Evolutionary conservation across 2,329 filamentous ascomycete genomes (phyloP), one percentile per base, ranked within the genome.

Genomic region (Fusarium guadeloupense): DNA sequence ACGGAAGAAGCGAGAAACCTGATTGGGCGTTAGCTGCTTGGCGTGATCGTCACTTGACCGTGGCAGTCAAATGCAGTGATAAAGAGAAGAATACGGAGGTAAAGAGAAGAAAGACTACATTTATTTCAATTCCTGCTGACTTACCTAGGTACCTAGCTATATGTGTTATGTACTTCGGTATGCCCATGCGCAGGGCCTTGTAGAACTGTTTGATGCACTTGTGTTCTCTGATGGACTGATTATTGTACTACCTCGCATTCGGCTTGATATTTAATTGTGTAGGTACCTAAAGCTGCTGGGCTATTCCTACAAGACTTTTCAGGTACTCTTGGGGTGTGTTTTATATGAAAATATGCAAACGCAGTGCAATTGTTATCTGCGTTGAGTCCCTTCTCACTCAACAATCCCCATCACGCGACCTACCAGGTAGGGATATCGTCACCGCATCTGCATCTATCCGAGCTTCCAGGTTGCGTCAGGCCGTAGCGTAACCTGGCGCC

Each of bases 41-140:
- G 64, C 64, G 59, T 66, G 58, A 59, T 59, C 49, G 59, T 67
- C 64, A 66, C 58, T 69, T 56, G 52, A 54, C 41, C 45, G 48
- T 23, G 16, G 6, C 13, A 30, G 4, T 6, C 13, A 30, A 7
- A 7, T 2, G 7, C 12, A 31, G 28, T 31, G 28, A 26, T 26
- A 26, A 26, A 12, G 25, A 26, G 13, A 26, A 12, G 25, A 26
- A 26, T 8, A 26, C 8, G 13, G 25, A 26, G n/a, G 25, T 26
- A 26, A 26, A 9, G 25, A n/a, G n/a, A n/a, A n/a, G n/a, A n/a
- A n/a, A n/a, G n/a, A n/a, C n/a, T n/a, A n/a, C n/a, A n/a, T n/a
- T n/a, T n/a, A n/a, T n/a, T n/a, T n/a, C n/a, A n/a, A n/a, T n/a
- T n/a, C n/a, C n/a, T n/a, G n/a, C n/a, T n/a, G n/a, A n/a, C n/a